Conservation (phyloP, 805 yeast genomes). For the Kodamaea leandrae region DNA sequence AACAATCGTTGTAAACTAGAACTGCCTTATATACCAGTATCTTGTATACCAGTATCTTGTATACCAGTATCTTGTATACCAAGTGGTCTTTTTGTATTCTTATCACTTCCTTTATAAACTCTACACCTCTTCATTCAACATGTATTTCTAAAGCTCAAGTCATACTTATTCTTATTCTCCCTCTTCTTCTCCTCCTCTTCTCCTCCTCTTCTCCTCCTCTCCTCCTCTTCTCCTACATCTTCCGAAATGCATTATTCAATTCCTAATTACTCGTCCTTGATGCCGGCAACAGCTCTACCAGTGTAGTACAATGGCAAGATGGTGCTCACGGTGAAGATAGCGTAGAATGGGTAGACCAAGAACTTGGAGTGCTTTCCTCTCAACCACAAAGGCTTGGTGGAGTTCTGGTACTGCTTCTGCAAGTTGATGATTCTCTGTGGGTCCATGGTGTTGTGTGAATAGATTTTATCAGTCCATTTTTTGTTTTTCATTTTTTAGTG, state of each 20-base stretch:
- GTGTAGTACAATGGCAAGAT: conserved; percentile 64
- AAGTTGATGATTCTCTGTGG: conserved; percentile 47
- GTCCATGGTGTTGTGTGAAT: conserved; percentile 30
- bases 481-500: conserved; percentile 8
- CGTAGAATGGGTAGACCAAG: conserved; percentile 75
- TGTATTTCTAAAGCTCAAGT: no score
- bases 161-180: neutral
- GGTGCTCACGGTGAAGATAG: conserved; percentile 65
- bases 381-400: conserved; percentile 44
- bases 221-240: neutral
- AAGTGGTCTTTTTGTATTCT: no score
- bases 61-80: no score
- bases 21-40: no score
- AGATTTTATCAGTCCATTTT: conserved; percentile 14
- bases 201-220: neutral
- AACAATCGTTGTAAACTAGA: no score
- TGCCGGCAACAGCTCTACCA: conserved; percentile 69
- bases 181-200: neutral
- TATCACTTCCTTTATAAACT: no score
- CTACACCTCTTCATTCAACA: no score
- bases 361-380: conserved; percentile 54
- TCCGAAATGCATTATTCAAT: no score
- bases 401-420: conserved; percentile 44
- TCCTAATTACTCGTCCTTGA: conserved; percentile 44
- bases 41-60: no score